These are phyloP conservation scores for Chimonanthus salicifolius DNA, from an alignment of 164 flowering plant species.

Conservation along the genomic window DNA sequence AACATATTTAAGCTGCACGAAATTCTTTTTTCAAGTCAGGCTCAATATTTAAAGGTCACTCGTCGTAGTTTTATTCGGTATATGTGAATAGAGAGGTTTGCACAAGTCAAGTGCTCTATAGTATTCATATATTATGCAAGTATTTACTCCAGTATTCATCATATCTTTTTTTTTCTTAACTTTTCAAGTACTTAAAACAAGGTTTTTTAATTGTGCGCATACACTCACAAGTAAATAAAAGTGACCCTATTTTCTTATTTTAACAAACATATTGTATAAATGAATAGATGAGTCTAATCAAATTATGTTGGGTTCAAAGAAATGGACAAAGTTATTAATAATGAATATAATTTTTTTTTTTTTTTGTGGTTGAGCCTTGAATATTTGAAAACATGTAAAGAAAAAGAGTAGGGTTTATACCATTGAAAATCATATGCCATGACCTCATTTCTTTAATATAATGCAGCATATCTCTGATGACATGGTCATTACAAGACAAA, in stretches of 20 bases:
- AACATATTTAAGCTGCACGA: too few relatives aligned
- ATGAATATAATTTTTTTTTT: too few relatives aligned
- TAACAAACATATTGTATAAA: not conserved
- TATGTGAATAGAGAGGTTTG: too few relatives aligned
- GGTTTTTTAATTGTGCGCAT: not conserved
- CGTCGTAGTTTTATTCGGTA: too few relatives aligned
- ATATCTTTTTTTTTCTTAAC: too few relatives aligned
- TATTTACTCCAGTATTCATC: too few relatives aligned
- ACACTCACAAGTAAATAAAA: not conserved
- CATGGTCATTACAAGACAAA: conserved; percentile 18
- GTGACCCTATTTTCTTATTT: not conserved
- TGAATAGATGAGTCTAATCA: not conserved
- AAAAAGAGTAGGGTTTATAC: not conserved
- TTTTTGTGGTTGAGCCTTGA: not conserved
- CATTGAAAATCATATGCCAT: not conserved
- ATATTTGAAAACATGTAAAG: not conserved
- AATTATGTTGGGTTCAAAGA: not conserved
- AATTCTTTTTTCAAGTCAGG: accelerated
- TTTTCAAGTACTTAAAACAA: too few relatives aligned
- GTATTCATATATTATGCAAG: too few relatives aligned
- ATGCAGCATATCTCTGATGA: conserved; percentile 12
- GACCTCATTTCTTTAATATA: not conserved
- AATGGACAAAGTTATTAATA: not conserved
- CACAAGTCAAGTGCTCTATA: too few relatives aligned
- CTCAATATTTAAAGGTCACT: too few relatives aligned